A percentile compares a stretch with the other conserved stretches of the same genome.
Evolutionary conservation across 1,284 basidiomycete genomes (phyloP).

Genomic region (Melampsora larici-populina): DNA sequence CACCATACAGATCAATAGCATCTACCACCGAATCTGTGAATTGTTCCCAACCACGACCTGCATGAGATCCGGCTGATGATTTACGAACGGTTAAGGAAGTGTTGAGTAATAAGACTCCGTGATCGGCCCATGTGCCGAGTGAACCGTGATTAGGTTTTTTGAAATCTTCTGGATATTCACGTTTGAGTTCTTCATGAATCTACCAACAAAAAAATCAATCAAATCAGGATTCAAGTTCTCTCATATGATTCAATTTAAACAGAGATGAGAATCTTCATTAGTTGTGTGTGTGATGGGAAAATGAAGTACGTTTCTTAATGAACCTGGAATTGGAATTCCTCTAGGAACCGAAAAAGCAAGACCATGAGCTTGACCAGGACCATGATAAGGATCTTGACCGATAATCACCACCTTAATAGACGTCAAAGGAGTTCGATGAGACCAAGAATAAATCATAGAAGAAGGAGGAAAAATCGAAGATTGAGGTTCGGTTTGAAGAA

Average conservation of each 20-base stretch:
- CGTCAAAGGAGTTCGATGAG: conserved; percentile 51
- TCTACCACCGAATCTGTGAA: conserved; percentile 52
- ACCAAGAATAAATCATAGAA: conserved; percentile 51
- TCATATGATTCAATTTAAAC: background rate
- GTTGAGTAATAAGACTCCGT: conserved; percentile 54
- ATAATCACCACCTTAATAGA: conserved; percentile 53
- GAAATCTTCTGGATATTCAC: conserved; percentile 43
- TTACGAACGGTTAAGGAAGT: conserved; percentile 52
- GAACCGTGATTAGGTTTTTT: conserved; percentile 46
- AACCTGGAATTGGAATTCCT: conserved; percentile 50
- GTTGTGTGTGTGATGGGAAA: background rate
- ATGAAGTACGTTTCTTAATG: conserved; percentile 51
- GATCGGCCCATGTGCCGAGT: conserved; percentile 52
- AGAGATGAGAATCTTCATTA: background rate
- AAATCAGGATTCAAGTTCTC: too few relatives aligned
- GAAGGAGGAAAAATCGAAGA: conserved; percentile 17
- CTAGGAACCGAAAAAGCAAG: conserved; percentile 51
- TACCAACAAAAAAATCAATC: background rate
- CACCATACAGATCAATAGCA: conserved; percentile 41
- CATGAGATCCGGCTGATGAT: conserved; percentile 51
- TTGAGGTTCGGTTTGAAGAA: conserved; percentile 14
- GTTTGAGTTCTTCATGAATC: conserved; percentile 30
- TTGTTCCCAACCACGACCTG: conserved; percentile 53
- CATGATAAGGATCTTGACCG: conserved; percentile 54
- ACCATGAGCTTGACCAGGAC: conserved; percentile 53